phyloP scores from a whole-genome alignment of 768 basidiomycete species.

The Paxillus rubicundulus region DNA sequence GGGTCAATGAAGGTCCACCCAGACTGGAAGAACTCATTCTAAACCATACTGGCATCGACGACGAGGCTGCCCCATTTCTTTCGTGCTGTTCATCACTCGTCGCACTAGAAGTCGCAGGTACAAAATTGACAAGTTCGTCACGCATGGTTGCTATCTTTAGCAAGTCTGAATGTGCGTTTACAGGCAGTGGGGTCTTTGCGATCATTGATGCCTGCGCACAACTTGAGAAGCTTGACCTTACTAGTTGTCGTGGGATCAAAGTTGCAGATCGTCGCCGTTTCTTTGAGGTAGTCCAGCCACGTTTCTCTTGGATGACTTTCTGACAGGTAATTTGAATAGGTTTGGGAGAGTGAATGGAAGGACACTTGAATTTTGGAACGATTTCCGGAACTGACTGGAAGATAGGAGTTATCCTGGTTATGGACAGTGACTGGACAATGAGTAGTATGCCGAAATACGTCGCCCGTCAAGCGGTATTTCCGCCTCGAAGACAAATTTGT shows the following conservation, averaged over 20 bases:
- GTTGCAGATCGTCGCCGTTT: conserved; percentile 61
- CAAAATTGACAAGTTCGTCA: conserved; percentile 56
- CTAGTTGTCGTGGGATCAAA: conserved; percentile 61
- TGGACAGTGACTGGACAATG: too few species aligned
- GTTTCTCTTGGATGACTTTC: not conserved
- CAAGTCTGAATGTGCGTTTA: not conserved
- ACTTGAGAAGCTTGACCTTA: conserved; percentile 57
- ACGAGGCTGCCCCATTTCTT: conserved; percentile 51
- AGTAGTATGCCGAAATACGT: too few species aligned
- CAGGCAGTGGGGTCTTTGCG: conserved; percentile 53
- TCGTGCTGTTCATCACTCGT: conserved; percentile 48
- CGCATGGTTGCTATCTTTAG: not conserved
- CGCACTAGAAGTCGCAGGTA: conserved; percentile 52
- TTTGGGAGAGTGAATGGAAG: conserved; percentile 24
- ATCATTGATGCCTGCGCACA: conserved; percentile 57
- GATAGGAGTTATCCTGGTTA: too few species aligned
- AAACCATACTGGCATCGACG: conserved; percentile 62
- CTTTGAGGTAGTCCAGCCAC: conserved; percentile 48
- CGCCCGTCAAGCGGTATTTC: too few species aligned
- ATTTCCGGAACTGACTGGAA: too few species aligned
- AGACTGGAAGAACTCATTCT: conserved; percentile 49
- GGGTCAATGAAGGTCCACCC: conserved; percentile 24
- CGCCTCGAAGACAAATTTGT: too few species aligned
- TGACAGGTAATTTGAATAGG: conserved; percentile 10
- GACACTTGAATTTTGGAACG: not conserved